A percentile compares a stretch with the other conserved stretches of the same genome.
These are phyloP conservation scores for Dendrobium catenatum DNA, from an alignment of 106 monocot species.

Conservation along the genomic window DNA sequence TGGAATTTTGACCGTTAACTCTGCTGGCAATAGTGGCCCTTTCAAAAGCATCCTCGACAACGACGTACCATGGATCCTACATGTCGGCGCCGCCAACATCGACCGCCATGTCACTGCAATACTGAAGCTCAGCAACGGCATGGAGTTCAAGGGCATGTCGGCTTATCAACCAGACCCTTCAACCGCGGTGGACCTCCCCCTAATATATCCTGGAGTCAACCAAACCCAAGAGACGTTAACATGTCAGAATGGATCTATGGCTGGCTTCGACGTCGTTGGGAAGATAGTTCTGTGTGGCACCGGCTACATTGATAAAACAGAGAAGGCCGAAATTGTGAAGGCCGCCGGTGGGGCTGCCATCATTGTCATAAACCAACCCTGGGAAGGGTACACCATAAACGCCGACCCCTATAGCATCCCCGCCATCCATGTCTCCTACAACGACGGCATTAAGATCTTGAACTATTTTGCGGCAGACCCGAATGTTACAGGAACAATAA, in stretches of 20 bases:
- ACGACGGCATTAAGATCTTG: constrained; percentile 5
- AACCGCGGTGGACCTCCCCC: background rate
- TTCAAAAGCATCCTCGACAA: background rate
- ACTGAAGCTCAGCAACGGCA: constrained; percentile 14
- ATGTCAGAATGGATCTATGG: constrained; percentile 1
- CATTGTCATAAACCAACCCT: constrained; percentile 1
- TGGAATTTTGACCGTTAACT: background rate
- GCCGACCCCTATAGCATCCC: constrained; percentile 16
- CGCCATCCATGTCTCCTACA: constrained; percentile 9
- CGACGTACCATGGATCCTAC: constrained; percentile 24
- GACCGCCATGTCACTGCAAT: constrained; percentile 1
- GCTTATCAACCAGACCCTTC: constrained; percentile 4
- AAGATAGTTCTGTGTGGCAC: constrained; percentile 31
- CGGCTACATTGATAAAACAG: background rate
- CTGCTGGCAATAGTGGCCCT: constrained; percentile 5
- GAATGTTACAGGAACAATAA: background rate
- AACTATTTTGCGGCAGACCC: background rate
- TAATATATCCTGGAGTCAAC: constrained; percentile 4
- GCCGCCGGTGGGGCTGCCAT: constrained; percentile 31
- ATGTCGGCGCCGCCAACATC: constrained; percentile 9
- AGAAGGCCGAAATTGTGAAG: constrained; percentile 21
- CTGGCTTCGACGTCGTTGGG: constrained; percentile 8
- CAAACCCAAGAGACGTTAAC: background rate
- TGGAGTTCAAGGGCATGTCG: constrained; percentile 9
- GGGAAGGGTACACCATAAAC: background rate